Evolutionary conservation across 164 flowering plant species (phyloP).

Genomic region (Annona cherimola): DNA sequence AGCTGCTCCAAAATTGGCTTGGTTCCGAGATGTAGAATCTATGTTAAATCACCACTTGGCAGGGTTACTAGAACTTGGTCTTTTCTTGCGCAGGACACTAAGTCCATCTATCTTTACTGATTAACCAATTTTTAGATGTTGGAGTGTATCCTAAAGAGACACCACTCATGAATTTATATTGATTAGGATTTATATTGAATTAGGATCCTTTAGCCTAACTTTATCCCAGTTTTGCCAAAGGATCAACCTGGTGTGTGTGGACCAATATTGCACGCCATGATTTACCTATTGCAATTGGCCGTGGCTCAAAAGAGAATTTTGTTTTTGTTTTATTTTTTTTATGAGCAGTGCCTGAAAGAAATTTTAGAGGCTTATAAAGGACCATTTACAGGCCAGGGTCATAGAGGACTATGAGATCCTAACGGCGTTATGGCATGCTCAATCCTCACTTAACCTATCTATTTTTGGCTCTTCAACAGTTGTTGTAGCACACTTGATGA

Average conservation of each 20-base stretch:
- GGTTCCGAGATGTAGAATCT: neutral
- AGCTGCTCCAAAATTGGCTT: neutral
- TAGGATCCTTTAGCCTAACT: neutral
- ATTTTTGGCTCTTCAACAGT: neutral
- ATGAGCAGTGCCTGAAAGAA: neutral
- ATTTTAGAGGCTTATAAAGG: slow-evolving; percentile 9
- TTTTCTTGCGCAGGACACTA: neutral
- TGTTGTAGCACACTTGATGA: no score
- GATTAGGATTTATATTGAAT: no score
- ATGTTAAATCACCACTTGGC: neutral
- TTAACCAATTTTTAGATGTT: neutral
- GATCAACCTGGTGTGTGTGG: no score
- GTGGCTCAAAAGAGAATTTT: neutral
- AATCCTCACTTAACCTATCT: neutral
- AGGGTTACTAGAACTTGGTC: neutral
- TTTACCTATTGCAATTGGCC: slow-evolving; percentile 6
- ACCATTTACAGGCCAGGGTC: slow-evolving; percentile 3
- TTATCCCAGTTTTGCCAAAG: no score
- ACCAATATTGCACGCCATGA: no score
- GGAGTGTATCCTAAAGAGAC: neutral
- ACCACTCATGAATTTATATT: neutral
- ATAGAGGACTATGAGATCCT: slow-evolving; percentile 3
- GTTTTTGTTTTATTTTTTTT: neutral
- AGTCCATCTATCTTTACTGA: neutral
- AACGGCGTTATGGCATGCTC: neutral